Evolutionary conservation across 805 yeast genomes (phyloP).

Genomic region (Candida oleophila): DNA sequence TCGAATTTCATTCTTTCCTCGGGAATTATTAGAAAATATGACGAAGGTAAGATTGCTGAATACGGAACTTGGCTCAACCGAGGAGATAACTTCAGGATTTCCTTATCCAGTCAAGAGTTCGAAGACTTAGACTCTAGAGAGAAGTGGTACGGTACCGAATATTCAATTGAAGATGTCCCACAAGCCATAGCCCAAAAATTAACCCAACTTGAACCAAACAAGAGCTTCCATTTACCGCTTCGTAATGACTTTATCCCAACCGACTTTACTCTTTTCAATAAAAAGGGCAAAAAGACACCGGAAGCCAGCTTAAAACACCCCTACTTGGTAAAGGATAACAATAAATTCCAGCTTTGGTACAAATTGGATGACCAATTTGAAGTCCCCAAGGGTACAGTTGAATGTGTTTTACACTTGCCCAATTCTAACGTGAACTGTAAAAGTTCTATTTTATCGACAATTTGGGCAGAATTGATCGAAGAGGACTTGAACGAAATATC

Average conservation of each 20-base stretch:
- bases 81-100: constrained; percentile 59
- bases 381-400: constrained; percentile 81
- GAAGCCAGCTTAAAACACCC: constrained; percentile 51
- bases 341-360: constrained; percentile 69
- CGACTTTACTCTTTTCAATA: constrained; percentile 60
- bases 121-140: constrained; percentile 52
- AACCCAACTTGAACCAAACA: constrained; percentile 24
- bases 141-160: constrained; percentile 90
- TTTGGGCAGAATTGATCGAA: constrained; percentile 69
- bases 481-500: constrained; percentile 75
- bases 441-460: constrained; percentile 54
- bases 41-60: constrained; percentile 50
- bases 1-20: constrained; percentile 60
- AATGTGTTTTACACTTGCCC: constrained; percentile 65
- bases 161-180: constrained; percentile 39
- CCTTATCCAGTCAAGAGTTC: constrained; percentile 52
- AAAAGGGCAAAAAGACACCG: constrained; percentile 20
- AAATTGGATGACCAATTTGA: constrained; percentile 87
- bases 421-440: constrained; percentile 57
- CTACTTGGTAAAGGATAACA: constrained; percentile 50
- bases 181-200: constrained; percentile 38
- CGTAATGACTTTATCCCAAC: constrained; percentile 83
- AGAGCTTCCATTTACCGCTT: constrained; percentile 57
- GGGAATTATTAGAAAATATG: constrained; percentile 56
- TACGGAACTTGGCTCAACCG: constrained; percentile 46